A percentile compares a stretch with the other conserved stretches of the same genome.
Conservation (phyloP, 2,329 filamentous ascomycete genomes). For the Talaromyces sp. region DNA sequence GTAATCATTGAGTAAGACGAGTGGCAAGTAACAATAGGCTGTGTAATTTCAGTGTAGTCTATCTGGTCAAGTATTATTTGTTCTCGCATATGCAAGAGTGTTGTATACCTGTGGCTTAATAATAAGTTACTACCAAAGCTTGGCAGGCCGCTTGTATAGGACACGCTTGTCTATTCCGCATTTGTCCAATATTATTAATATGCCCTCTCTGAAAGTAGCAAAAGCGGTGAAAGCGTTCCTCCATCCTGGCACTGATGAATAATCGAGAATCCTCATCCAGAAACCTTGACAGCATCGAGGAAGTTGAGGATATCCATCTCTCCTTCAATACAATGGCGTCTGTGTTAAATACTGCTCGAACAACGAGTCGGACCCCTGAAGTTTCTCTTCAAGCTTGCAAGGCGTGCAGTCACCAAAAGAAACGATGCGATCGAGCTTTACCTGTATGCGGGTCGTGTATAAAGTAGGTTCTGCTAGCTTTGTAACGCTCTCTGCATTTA, state of each 20-base stretch:
- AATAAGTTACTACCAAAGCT: no score
- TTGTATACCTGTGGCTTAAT: no score
- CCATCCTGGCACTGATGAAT: background rate
- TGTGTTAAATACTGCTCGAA: background rate
- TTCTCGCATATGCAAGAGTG: no score
- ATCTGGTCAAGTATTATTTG: no score
- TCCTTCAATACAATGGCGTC: background rate
- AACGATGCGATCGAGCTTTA: constrained; percentile 7
- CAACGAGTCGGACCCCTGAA: background rate
- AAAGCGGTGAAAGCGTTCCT: background rate
- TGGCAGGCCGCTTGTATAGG: background rate
- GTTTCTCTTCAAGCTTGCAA: constrained; percentile 5
- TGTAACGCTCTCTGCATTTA: background rate
- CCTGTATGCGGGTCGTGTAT: constrained; percentile 7
- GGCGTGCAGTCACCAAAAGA: constrained; percentile 7
- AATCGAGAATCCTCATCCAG: background rate
- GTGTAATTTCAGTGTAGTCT: no score
- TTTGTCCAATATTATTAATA: background rate
- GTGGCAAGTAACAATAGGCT: no score
- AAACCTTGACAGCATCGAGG: background rate
- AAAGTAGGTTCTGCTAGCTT: background rate
- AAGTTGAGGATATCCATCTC: background rate
- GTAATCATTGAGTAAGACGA: no score
- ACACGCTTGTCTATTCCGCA: background rate
- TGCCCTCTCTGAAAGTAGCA: background rate